Percentiles rank a stretch among this genome's conserved stretches.
Evolutionary conservation across 192 early-diverging fungal genomes (phyloP).

Genomic region (Entomortierella parvispora): DNA sequence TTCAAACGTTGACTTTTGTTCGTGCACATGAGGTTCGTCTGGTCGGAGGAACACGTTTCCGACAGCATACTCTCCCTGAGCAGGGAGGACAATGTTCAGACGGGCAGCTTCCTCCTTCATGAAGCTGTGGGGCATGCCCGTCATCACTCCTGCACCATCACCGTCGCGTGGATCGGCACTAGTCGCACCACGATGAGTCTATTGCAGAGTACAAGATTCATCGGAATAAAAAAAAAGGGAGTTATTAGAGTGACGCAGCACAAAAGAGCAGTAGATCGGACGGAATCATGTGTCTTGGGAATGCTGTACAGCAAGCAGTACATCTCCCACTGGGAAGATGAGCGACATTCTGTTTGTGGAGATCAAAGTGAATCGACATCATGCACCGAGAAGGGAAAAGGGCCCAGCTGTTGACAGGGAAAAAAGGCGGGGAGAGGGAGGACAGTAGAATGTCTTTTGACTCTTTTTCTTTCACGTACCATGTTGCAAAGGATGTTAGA

Average conservation of each 20-base stretch:
- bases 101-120: slow-evolving; percentile 71
- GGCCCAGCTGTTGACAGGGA: too few relatives aligned
- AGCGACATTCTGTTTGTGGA: too few relatives aligned
- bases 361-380: too few relatives aligned
- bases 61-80: slow-evolving; percentile 90
- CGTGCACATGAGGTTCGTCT: slow-evolving; percentile 63
- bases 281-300: not conserved
- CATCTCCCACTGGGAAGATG: too few relatives aligned
- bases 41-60: slow-evolving; percentile 94
- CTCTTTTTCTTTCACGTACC: slow-evolving; percentile 45
- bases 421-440: not conserved
- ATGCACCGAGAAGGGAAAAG: not conserved
- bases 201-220: not conserved
- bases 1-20: slow-evolving; percentile 84
- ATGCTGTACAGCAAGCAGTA: not conserved
- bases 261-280: not conserved
- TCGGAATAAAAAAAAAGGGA: not conserved
- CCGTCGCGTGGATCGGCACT: slow-evolving; percentile 96
- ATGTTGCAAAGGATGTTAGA: slow-evolving; percentile 96
- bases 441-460: not conserved
- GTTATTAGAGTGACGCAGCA: not conserved
- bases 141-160: slow-evolving; percentile 99
- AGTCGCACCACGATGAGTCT: slow-evolving; percentile 94
- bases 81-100: slow-evolving; percentile 75
- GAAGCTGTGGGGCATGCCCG: slow-evolving; percentile 91